phyloP scores from a whole-genome alignment of 768 basidiomycete genomes.

The Xerocomellus intermedius region DNA sequence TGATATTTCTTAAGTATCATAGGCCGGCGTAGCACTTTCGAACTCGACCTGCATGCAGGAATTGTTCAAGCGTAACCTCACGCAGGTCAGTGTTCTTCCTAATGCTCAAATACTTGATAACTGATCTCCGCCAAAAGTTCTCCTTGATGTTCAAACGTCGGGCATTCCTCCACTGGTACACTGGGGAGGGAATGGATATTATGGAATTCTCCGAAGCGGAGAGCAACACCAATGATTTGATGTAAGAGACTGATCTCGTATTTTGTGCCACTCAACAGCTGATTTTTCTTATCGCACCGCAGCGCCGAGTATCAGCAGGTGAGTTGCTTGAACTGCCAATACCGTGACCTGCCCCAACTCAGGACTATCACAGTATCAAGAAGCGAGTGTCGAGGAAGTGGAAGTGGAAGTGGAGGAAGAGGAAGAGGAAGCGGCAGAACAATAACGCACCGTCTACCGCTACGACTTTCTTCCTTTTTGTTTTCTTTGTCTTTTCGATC shows the following conservation, averaged over 20 bases:
- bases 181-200: slow-evolving; percentile 86
- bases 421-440: slow-evolving; percentile 30
- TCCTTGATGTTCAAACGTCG: slow-evolving; percentile 76
- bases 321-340: slow-evolving; percentile 11
- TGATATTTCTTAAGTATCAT: slow-evolving; percentile 10
- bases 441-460: slow-evolving; percentile 22
- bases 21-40: slow-evolving; percentile 69
- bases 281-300: slow-evolving; percentile 4
- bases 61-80: slow-evolving; percentile 71
- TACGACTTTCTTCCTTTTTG: not conserved
- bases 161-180: slow-evolving; percentile 92
- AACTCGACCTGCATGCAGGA: slow-evolving; percentile 88
- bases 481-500: slow-evolving; percentile 1
- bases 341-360: not conserved
- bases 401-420: slow-evolving; percentile 34
- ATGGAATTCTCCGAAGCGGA: slow-evolving; percentile 85
- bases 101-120: not conserved
- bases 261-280: slow-evolving; percentile 1
- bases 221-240: slow-evolving; percentile 75
- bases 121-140: slow-evolving; percentile 48
- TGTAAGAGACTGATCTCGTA: slow-evolving; percentile 49
- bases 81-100: slow-evolving; percentile 43
- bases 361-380: slow-evolving; percentile 50
- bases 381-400: slow-evolving; percentile 45
- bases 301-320: slow-evolving; percentile 92